Evolutionary conservation across 2,329 filamentous ascomycete genomes (phyloP), one percentile per base, ranked within the genome.

Genomic region (Dothideomycetidae sp.): DNA sequence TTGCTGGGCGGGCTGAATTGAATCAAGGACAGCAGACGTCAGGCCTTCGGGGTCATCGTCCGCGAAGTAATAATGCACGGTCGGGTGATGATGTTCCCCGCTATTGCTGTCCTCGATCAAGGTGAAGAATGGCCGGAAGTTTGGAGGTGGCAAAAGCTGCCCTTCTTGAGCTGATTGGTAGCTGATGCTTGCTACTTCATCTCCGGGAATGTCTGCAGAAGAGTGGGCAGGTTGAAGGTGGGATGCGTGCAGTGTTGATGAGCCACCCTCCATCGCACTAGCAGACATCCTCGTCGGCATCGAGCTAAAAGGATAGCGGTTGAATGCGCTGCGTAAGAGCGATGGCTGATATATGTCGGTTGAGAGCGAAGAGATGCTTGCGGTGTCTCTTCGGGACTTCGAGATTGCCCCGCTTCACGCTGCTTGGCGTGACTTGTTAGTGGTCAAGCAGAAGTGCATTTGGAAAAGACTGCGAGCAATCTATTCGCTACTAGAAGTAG

Each of bases 11-110:
- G 34, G 29, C 12, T 40, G 17, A 11, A 45, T 19, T 7, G 12
- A 21, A 5, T 45, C 40, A 5, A 45, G 33, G 23, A 45, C 32
- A 2, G 80, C 76, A 26, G 74, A 68, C 1, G 80, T 80, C 26
- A 93, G 65, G 31, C 81, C 64, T 32, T 86, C 80, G 2, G 76
- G 72, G 53, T 94, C 85, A 58, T 96, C 90, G 57, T 96, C 86
- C 48, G 74, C 73, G 63, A 98, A 96, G 52, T 96, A 71, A 62
- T 96, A 96, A 61, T 88, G 84, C 1, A 93, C 75, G 37, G 73
- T 75, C 1, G 88, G 90, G 55, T 96, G 86, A 50, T 83, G 70
- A 44, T 83, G 81, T 31, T 81, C 73, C 49, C 74, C 70, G 5
- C 73, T 77, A n/a, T 73, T 70, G 9, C 70, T 61, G 56, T 93